Conservation (phyloP, 306 rosid species). For the Neltuma alba region DNA sequence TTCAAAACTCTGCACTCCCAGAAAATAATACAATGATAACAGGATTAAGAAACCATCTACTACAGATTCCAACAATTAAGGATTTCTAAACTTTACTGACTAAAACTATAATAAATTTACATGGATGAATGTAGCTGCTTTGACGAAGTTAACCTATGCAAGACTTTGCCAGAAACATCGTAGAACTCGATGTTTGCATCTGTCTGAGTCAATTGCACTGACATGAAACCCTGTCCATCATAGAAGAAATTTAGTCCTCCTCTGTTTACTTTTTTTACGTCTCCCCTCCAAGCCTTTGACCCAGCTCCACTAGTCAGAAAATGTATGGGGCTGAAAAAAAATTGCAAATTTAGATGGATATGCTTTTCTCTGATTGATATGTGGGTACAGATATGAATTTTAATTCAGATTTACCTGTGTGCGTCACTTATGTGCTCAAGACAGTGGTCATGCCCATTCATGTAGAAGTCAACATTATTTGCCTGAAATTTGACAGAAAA, state of each 20-base stretch:
- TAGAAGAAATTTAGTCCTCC: slow-evolving; percentile 53
- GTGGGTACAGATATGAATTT: background rate
- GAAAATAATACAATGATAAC: background rate
- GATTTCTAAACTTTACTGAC: slow-evolving; percentile 7
- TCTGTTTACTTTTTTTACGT: slow-evolving; percentile 14
- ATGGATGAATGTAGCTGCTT: slow-evolving; percentile 44
- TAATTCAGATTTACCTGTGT: slow-evolving; percentile 44
- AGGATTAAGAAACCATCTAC: slow-evolving; percentile 8
- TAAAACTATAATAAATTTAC: slow-evolving; percentile 15
- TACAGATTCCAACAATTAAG: background rate
- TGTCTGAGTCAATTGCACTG: slow-evolving; percentile 45
- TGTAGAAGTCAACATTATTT: slow-evolving; percentile 54
- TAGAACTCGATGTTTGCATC: slow-evolving; percentile 50
- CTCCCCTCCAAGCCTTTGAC: slow-evolving; percentile 70
- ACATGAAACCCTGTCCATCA: slow-evolving; percentile 72
- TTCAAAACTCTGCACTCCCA: slow-evolving; percentile 2
- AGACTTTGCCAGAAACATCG: slow-evolving; percentile 51
- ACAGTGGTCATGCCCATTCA: slow-evolving; percentile 66
- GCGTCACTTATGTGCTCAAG: slow-evolving; percentile 63
- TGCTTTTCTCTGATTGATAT: background rate
- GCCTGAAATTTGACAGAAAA: slow-evolving; percentile 36
- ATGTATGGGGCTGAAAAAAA: slow-evolving; percentile 47
- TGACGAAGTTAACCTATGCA: slow-evolving; percentile 38
- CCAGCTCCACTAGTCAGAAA: slow-evolving; percentile 64
- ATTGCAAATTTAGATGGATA: slow-evolving; percentile 33